A percentile compares a stretch with the other conserved stretches of the same genome.
phyloP scores from a whole-genome alignment of 495 filamentous ascomycete genomes.

The Sphaerosporella brunnea region DNA sequence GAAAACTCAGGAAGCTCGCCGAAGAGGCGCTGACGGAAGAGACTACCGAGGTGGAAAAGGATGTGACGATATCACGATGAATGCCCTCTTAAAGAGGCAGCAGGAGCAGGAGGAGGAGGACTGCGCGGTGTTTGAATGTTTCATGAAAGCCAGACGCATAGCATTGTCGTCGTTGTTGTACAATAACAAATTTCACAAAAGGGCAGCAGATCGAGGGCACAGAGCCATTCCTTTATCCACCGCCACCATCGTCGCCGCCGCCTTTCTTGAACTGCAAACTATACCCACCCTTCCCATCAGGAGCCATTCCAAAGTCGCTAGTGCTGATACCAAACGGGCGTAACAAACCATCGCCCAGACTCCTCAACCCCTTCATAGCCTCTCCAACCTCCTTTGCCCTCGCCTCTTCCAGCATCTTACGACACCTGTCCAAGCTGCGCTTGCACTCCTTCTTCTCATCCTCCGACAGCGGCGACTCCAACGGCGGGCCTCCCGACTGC shows the following conservation, averaged over 20 bases:
- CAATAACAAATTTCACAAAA: too few species aligned
- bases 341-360: slow-evolving; percentile 75
- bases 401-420: slow-evolving; percentile 49
- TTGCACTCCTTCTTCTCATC: slow-evolving; percentile 51
- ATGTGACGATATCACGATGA: too few species aligned
- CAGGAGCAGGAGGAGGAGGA: too few species aligned
- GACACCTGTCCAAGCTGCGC: slow-evolving; percentile 44
- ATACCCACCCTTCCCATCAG: slow-evolving; percentile 81
- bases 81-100: too few species aligned
- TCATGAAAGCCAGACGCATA: too few species aligned
- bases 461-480: slow-evolving; percentile 36
- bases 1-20: slow-evolving; percentile 36
- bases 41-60: slow-evolving; percentile 27
- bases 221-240: too few species aligned
- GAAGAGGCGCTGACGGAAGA: slow-evolving; percentile 34
- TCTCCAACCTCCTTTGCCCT: slow-evolving; percentile 76
- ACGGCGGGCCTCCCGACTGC: neutral
- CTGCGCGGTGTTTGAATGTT: too few species aligned
- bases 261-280: slow-evolving; percentile 65
- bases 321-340: slow-evolving; percentile 88
- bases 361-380: slow-evolving; percentile 93
- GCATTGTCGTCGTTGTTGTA: too few species aligned
- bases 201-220: too few species aligned
- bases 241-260: neutral
- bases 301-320: slow-evolving; percentile 80